Evolutionary conservation across 2,329 filamentous ascomycete species (phyloP).

Genomic region (Raffaelea albimanens): DNA sequence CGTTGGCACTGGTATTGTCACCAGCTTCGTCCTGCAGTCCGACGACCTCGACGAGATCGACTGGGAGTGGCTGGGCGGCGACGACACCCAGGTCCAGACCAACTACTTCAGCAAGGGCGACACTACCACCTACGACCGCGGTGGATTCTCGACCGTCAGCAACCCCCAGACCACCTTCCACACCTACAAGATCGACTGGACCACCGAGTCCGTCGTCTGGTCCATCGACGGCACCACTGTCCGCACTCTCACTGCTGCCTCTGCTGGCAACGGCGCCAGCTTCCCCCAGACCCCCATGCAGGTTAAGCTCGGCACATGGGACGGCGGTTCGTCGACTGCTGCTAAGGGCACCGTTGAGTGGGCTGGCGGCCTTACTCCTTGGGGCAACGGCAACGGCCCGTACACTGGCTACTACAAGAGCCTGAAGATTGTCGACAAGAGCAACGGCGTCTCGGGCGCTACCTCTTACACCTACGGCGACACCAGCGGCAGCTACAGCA

Average conservation of each 20-base stretch:
- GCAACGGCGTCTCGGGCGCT: slow-evolving; percentile 36
- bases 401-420: slow-evolving; percentile 49
- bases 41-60: slow-evolving; percentile 91
- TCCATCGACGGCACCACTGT: slow-evolving; percentile 41
- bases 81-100: slow-evolving; percentile 66
- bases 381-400: slow-evolving; percentile 38
- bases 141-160: slow-evolving; percentile 48
- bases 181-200: slow-evolving; percentile 63
- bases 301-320: slow-evolving; percentile 52
- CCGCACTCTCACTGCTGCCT: slow-evolving; percentile 36
- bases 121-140: slow-evolving; percentile 61
- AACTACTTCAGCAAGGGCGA: slow-evolving; percentile 79
- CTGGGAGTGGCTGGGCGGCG: slow-evolving; percentile 86
- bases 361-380: slow-evolving; percentile 53
- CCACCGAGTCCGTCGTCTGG: slow-evolving; percentile 46
- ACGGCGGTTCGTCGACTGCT: slow-evolving; percentile 36
- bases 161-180: slow-evolving; percentile 45
- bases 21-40: slow-evolving; percentile 81
- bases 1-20: slow-evolving; percentile 76
- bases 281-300: slow-evolving; percentile 65
- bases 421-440: slow-evolving; percentile 44
- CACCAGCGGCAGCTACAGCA: slow-evolving; percentile 36
- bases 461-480: slow-evolving; percentile 44
- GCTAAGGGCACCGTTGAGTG: slow-evolving; percentile 53
- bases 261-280: slow-evolving; percentile 34